A percentile compares a stretch with the other conserved stretches of the same genome.
These are phyloP conservation scores for Purpureocillium lavendulum DNA, from an alignment of 2,329 filamentous ascomycete species.

Conservation along the genomic window DNA sequence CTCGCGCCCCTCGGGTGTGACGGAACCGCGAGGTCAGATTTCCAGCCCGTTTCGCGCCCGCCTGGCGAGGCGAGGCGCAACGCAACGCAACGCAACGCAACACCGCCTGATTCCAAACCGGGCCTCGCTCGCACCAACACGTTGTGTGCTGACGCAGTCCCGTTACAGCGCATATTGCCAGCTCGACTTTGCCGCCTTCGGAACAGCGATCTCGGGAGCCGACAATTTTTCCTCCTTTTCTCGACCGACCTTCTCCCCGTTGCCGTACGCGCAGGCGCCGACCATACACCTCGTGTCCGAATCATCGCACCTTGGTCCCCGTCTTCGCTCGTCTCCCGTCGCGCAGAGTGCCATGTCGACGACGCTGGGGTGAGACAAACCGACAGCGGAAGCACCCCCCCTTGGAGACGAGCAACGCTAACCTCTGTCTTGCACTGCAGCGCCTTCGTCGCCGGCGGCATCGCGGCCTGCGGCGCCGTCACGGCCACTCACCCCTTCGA, in stretches of 20 bases:
- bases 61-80: too few relatives aligned
- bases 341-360: constrained; percentile 12
- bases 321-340: not conserved
- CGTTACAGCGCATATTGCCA: not conserved
- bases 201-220: not conserved
- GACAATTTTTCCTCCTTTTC: not conserved
- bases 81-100: too few relatives aligned
- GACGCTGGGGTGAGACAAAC: constrained; percentile 30
- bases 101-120: too few relatives aligned
- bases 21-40: too few relatives aligned
- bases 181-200: not conserved
- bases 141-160: too few relatives aligned
- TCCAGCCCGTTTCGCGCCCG: too few relatives aligned
- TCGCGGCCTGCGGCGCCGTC: constrained; percentile 94
- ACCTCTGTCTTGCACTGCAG: constrained; percentile 28
- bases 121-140: too few relatives aligned
- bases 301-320: not conserved
- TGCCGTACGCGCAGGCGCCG: too few relatives aligned
- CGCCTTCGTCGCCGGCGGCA: constrained; percentile 90
- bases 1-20: too few relatives aligned
- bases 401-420: too few relatives aligned
- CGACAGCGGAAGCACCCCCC: too few relatives aligned
- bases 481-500: constrained; percentile 98
- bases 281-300: too few relatives aligned
- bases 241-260: not conserved